These are phyloP conservation scores for Cystobasidium sp. DNA, from an alignment of 1,284 basidiomycete species.

Conservation along the genomic window DNA sequence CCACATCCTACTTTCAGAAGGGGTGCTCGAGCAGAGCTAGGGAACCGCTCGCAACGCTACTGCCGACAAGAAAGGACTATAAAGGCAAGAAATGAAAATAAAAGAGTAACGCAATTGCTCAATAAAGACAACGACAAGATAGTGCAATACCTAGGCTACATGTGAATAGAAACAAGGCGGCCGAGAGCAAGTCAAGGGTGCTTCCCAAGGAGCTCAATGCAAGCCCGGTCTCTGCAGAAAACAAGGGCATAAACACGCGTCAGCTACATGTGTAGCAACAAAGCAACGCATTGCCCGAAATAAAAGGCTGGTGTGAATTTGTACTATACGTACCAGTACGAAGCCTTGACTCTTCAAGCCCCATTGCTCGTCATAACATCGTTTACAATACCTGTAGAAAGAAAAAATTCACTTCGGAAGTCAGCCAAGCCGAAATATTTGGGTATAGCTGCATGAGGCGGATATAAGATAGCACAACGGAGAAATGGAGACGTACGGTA, in stretches of 20 bases:
- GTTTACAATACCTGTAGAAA: conserved; percentile 37
- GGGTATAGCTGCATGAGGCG: background rate
- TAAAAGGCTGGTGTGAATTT: background rate
- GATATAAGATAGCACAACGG: background rate
- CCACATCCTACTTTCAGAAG: no score
- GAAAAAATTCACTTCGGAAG: background rate
- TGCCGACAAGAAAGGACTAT: no score
- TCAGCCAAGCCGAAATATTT: background rate
- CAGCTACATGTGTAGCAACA: background rate
- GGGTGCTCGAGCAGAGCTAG: no score
- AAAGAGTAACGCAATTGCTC: no score
- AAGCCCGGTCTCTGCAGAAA: conserved; percentile 32
- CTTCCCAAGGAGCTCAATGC: conserved; percentile 10
- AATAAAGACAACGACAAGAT: background rate
- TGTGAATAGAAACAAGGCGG: background rate
- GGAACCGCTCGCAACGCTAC: no score
- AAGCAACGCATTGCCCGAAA: background rate
- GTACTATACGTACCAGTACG: conserved; percentile 26
- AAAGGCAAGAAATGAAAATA: no score
- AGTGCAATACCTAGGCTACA: background rate
- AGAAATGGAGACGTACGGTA: conserved; percentile 31
- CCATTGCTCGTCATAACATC: conserved; percentile 41
- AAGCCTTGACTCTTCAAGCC: conserved; percentile 43
- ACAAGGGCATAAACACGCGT: background rate
- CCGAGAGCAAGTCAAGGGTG: background rate